These are phyloP conservation scores for Penicillium sp. DNA, from an alignment of 2,329 filamentous ascomycete species.

Conservation along the genomic window DNA sequence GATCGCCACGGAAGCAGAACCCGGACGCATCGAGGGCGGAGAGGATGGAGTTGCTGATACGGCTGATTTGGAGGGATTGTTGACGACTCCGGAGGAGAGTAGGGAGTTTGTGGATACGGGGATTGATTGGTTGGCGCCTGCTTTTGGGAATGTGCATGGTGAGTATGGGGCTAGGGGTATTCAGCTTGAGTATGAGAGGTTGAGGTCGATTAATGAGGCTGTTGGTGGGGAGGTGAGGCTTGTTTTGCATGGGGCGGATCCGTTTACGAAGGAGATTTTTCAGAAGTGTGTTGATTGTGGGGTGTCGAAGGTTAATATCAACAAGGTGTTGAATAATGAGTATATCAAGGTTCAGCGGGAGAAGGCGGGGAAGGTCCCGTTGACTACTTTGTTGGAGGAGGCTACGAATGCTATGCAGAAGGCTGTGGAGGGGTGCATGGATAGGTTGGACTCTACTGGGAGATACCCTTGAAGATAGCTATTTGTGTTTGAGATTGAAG, in stretches of 20 bases:
- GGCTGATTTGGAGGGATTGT: conserved; percentile 56
- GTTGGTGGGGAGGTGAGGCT: conserved; percentile 49
- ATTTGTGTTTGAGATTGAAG: conserved; percentile 1
- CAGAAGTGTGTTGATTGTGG: conserved; percentile 52
- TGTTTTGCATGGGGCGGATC: conserved; percentile 57
- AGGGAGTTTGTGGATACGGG: conserved; percentile 66
- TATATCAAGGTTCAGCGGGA: conserved; percentile 47
- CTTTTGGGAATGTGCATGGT: conserved; percentile 73
- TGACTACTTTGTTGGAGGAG: conserved; percentile 54
- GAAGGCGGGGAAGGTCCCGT: conserved; percentile 49
- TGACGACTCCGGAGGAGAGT: conserved; percentile 66
- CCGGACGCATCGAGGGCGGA: conserved; percentile 65
- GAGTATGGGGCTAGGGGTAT: conserved; percentile 64
- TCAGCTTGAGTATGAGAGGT: conserved; percentile 56
- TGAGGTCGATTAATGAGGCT: conserved; percentile 48
- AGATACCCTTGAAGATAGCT: conserved; percentile 26
- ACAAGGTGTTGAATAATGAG: conserved; percentile 54
- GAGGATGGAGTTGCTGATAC: conserved; percentile 71
- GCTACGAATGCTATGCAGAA: conserved; percentile 53
- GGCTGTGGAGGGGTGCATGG: conserved; percentile 55
- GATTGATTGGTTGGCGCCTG: conserved; percentile 69
- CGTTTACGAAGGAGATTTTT: conserved; percentile 53
- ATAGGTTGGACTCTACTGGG: conserved; percentile 43
- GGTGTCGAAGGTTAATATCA: conserved; percentile 56
- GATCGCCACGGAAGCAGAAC: conserved; percentile 67